Evolutionary conservation across 2,329 filamentous ascomycete species (phyloP).

Genomic region (Talaromyces sp.): DNA sequence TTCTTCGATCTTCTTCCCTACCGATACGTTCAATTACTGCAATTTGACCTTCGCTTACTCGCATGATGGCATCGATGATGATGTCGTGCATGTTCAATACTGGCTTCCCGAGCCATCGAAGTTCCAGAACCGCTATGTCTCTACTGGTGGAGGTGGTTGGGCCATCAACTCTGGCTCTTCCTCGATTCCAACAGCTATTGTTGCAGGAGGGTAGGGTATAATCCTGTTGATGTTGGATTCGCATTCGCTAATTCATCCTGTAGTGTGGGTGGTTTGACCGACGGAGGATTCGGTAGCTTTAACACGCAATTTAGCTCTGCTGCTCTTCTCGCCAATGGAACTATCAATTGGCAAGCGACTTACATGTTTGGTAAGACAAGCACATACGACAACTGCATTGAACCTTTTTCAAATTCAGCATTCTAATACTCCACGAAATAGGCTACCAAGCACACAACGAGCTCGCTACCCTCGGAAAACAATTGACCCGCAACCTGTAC

Average conservation of each 20-base stretch:
- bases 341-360: conserved; percentile 53
- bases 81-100: conserved; percentile 42
- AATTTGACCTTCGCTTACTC: conserved; percentile 53
- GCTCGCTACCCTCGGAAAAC: conserved; percentile 50
- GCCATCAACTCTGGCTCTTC: conserved; percentile 43
- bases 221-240: neutral
- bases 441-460: conserved; percentile 54
- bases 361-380: conserved; percentile 48
- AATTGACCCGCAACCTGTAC: conserved; percentile 46
- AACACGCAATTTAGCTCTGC: conserved; percentile 41
- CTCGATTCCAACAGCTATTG: conserved; percentile 29
- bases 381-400: neutral
- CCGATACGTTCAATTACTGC: conserved; percentile 36
- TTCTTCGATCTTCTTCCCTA: conserved; percentile 8
- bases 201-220: conserved; percentile 1
- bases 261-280: conserved; percentile 53
- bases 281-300: conserved; percentile 56
- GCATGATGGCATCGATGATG: conserved; percentile 43
- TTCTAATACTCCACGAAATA: neutral
- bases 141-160: conserved; percentile 51
- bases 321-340: conserved; percentile 45
- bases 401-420: neutral
- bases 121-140: conserved; percentile 52
- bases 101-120: conserved; percentile 48
- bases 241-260: neutral